Percentiles rank a stretch among this genome's conserved stretches.
These are phyloP conservation scores for Amylostereum areolatum DNA, from an alignment of 1,284 basidiomycete genomes.

Conservation along the genomic window DNA sequence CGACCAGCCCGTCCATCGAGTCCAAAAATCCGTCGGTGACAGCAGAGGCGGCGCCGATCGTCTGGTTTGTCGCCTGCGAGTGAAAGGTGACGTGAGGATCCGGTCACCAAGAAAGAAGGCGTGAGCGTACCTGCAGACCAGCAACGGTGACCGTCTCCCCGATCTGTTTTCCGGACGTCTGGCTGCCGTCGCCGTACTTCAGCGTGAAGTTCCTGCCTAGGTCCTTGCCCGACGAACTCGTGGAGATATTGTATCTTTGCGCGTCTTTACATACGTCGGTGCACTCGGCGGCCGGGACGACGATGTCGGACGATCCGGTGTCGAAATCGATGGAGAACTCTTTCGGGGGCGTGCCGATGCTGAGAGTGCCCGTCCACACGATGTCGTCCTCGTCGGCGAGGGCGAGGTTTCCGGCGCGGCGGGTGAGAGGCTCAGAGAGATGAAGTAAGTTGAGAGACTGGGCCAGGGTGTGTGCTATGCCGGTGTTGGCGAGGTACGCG, in stretches of 20 bases:
- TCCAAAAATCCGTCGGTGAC: constrained; percentile 16
- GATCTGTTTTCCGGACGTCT: constrained; percentile 21
- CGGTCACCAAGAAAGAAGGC: too few species aligned
- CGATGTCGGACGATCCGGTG: constrained; percentile 36
- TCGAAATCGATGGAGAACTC: constrained; percentile 24
- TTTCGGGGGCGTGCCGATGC: constrained; percentile 6
- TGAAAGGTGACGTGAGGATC: background rate
- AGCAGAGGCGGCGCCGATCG: constrained; percentile 21
- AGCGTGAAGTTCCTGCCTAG: constrained; percentile 18
- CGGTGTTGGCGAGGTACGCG: too few species aligned
- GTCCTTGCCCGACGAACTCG: constrained; percentile 21
- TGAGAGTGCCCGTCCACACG: constrained; percentile 5
- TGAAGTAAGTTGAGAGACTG: too few species aligned
- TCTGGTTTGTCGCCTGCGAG: constrained; percentile 14
- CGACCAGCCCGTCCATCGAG: constrained; percentile 23
- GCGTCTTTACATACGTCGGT: constrained; percentile 18
- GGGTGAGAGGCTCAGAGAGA: too few species aligned
- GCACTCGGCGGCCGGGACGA: constrained; percentile 18
- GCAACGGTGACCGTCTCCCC: constrained; percentile 21
- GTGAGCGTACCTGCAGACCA: constrained; percentile 7
- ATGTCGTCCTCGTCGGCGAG: constrained; percentile 1
- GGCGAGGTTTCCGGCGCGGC: too few species aligned
- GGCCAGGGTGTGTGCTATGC: too few species aligned
- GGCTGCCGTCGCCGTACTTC: constrained; percentile 25
- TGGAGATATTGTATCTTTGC: constrained; percentile 19